These are phyloP conservation scores for Punica granatum DNA, from an alignment of 345 rosid species.

Conservation along the genomic window DNA sequence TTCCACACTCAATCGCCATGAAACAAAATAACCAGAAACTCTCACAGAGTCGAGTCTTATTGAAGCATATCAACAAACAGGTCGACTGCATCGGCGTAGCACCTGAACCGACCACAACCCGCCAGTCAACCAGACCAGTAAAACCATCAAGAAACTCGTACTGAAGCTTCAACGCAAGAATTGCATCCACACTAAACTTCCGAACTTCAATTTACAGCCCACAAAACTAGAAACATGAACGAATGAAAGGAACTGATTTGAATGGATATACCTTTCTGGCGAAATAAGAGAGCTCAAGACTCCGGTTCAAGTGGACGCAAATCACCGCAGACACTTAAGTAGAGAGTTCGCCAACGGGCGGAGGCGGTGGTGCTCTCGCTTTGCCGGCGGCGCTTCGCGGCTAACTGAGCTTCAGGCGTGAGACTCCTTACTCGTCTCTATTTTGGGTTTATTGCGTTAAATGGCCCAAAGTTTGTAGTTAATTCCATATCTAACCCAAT, in stretches of 20 bases:
- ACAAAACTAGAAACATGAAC: neutral
- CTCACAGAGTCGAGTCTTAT: neutral
- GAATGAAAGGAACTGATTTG: neutral
- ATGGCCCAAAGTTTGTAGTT: no score
- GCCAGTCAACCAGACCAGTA: neutral
- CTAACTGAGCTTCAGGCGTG: neutral
- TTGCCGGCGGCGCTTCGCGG: constrained; percentile 4
- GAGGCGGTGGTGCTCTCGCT: neutral
- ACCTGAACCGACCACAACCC: neutral
- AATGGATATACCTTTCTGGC: neutral
- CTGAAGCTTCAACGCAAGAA: neutral
- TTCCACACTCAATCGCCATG: no score
- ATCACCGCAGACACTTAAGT: neutral
- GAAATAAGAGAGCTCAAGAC: neutral
- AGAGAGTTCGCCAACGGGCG: neutral
- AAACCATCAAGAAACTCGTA: neutral
- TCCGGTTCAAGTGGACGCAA: neutral
- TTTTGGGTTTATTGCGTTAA: no score
- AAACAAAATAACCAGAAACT: neutral
- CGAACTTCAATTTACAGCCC: neutral
- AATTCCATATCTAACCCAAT: no score
- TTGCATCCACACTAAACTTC: neutral
- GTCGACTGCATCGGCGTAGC: neutral
- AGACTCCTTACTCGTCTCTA: no score
- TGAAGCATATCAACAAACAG: constrained; percentile 5